A percentile compares a stretch with the other conserved stretches of the same genome.
Evolutionary conservation across 225 moss, liverwort and hornwort species (phyloP).

Genomic region (Pleurozium schreberi): DNA sequence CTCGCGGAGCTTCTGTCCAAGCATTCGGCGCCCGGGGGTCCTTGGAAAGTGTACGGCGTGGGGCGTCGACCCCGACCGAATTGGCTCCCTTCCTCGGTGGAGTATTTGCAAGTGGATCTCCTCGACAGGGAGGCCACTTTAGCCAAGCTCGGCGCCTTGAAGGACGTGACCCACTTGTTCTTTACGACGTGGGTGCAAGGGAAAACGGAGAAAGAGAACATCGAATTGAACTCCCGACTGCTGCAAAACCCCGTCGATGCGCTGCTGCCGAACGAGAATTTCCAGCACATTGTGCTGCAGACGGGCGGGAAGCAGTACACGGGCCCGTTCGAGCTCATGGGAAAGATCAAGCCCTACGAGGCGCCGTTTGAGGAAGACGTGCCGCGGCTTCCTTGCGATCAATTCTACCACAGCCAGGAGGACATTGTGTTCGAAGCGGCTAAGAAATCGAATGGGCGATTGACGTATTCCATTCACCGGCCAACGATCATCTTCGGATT

Average conservation of each 20-base stretch:
- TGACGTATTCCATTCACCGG: slow-evolving; percentile 55
- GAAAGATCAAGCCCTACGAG: slow-evolving; percentile 1
- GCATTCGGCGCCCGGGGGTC: slow-evolving; percentile 19
- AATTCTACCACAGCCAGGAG: slow-evolving; percentile 45
- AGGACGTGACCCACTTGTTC: slow-evolving; percentile 39
- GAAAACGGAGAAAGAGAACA: slow-evolving; percentile 26
- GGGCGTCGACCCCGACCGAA: slow-evolving; percentile 22
- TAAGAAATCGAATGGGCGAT: slow-evolving; percentile 1
- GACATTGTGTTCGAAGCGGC: slow-evolving; percentile 30
- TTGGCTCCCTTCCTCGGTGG: slow-evolving; percentile 3
- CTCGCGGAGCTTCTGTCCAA: slow-evolving; percentile 25
- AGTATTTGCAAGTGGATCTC: slow-evolving; percentile 35
- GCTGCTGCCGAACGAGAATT: slow-evolving; percentile 21
- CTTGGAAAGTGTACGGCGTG: slow-evolving; percentile 57
- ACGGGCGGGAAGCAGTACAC: slow-evolving; percentile 62
- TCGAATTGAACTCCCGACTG: slow-evolving; percentile 23
- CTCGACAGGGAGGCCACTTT: slow-evolving; percentile 25
- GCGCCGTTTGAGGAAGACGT: slow-evolving; percentile 9
- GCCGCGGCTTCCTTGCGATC: slow-evolving; percentile 2
- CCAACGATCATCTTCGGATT: slow-evolving; percentile 50
- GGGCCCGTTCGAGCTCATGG: slow-evolving; percentile 27
- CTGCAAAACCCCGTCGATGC: slow-evolving; percentile 34
- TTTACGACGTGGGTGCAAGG: slow-evolving; percentile 38
- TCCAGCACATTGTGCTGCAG: slow-evolving; percentile 48
- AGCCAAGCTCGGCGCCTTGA: slow-evolving; percentile 11